phyloP scores from a whole-genome alignment of 2,329 filamentous ascomycete genomes.

The Ilyonectria destructans region DNA sequence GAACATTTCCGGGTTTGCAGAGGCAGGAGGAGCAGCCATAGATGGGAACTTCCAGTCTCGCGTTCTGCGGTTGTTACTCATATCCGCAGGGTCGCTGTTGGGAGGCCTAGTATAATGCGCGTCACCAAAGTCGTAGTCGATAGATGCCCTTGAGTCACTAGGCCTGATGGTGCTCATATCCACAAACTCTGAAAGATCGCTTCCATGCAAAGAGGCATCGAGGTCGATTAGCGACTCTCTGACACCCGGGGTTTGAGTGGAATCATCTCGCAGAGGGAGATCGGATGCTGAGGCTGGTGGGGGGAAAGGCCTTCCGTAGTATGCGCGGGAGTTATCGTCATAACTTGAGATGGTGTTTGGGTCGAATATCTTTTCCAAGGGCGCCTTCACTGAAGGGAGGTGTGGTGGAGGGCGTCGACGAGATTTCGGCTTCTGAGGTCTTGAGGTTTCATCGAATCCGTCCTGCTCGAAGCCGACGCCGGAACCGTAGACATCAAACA shows the following conservation, averaged over 20 bases:
- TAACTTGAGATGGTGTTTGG: conserved; percentile 77
- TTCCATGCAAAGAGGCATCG: conserved; percentile 72
- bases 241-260: conserved; percentile 64
- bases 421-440: conserved; percentile 68
- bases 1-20: conserved; percentile 69
- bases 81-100: conserved; percentile 72
- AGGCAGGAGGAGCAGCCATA: conserved; percentile 65
- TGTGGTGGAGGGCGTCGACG: conserved; percentile 73
- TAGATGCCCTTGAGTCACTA: conserved; percentile 62
- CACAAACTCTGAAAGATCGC: conserved; percentile 71
- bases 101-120: conserved; percentile 64
- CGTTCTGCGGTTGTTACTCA: conserved; percentile 66
- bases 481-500: conserved; percentile 74
- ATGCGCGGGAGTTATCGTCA: conserved; percentile 74
- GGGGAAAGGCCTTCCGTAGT: conserved; percentile 68
- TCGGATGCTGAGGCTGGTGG: conserved; percentile 63
- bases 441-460: conserved; percentile 66
- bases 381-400: conserved; percentile 71
- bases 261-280: conserved; percentile 73
- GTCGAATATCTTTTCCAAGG: conserved; percentile 77
- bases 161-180: conserved; percentile 75
- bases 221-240: conserved; percentile 77
- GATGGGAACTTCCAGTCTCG: conserved; percentile 74
- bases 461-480: conserved; percentile 68
- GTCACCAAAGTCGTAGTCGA: conserved; percentile 67